Percentiles rank a stretch among this genome's conserved stretches.
These are phyloP conservation scores for Oryza punctata DNA, from an alignment of 176 grass and related monocot genomes.

Conservation along the genomic window DNA sequence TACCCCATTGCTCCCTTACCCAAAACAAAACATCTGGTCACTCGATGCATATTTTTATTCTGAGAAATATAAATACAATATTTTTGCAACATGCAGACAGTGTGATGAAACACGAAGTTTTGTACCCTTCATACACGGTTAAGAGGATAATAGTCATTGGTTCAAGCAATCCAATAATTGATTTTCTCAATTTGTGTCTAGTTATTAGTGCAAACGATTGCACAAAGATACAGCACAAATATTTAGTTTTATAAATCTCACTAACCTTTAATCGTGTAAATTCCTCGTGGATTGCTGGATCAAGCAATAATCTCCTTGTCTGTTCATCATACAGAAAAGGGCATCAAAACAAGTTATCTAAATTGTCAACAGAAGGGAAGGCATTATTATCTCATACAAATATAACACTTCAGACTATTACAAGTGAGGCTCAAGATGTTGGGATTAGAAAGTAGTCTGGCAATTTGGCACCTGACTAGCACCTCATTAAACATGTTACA, in stretches of 20 bases:
- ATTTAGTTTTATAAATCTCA: background rate
- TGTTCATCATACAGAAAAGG: slow-evolving; percentile 40
- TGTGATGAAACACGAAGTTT: background rate
- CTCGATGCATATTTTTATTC: background rate
- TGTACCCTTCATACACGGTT: background rate
- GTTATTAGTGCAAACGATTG: background rate
- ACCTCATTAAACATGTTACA: too few relatives aligned
- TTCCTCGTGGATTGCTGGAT: slow-evolving; percentile 98
- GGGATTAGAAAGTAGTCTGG: too few relatives aligned
- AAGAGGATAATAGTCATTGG: background rate
- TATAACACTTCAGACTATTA: too few relatives aligned
- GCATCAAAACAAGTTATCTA: slow-evolving; percentile 22
- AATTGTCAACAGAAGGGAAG: background rate
- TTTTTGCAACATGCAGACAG: background rate
- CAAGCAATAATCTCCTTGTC: slow-evolving; percentile 96
- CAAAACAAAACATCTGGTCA: background rate
- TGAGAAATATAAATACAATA: background rate
- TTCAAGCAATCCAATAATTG: background rate
- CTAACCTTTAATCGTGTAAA: slow-evolving; percentile 91
- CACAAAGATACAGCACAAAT: background rate
- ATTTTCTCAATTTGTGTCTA: background rate
- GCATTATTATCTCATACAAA: background rate
- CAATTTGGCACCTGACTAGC: too few relatives aligned
- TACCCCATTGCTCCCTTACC: background rate
- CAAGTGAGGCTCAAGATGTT: too few relatives aligned